Evolutionary conservation across 108 stramenopile genomes (phyloP).

Genomic region (Seminavis robusta): DNA sequence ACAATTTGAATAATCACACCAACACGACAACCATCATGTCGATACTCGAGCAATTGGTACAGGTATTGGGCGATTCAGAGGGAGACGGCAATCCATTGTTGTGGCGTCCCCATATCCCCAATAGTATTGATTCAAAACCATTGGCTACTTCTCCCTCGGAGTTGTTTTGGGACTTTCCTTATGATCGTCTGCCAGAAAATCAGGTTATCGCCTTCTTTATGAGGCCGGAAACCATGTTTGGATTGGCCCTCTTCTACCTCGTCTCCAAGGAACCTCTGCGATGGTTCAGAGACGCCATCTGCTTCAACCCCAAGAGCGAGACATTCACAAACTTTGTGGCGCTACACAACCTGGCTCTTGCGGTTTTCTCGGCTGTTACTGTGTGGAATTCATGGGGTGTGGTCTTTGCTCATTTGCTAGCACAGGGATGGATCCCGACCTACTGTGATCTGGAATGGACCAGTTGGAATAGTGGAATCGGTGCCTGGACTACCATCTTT

Average conservation of each 20-base stretch:
- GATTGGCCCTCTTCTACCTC: conserved; percentile 26
- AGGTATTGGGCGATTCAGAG: too few relatives aligned
- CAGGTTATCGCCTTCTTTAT: conserved; percentile 19
- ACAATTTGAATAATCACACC: too few relatives aligned
- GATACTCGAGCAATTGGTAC: too few relatives aligned
- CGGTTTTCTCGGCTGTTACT: conserved; percentile 45
- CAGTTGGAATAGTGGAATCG: conserved; percentile 39
- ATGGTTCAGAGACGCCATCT: background rate
- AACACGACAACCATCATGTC: too few relatives aligned
- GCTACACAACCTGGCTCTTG: conserved; percentile 44
- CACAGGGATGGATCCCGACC: conserved; percentile 27
- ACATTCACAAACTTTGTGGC: conserved; percentile 30
- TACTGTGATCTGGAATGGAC: conserved; percentile 46
- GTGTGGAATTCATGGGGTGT: conserved; percentile 35
- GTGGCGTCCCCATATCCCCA: conserved; percentile 28
- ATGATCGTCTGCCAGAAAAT: conserved; percentile 37
- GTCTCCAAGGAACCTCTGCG: conserved; percentile 17
- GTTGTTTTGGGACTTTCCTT: conserved; percentile 36
- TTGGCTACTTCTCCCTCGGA: conserved; percentile 26
- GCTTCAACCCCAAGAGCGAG: conserved; percentile 16
- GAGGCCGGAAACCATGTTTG: conserved; percentile 32
- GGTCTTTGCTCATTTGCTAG: conserved; percentile 20
- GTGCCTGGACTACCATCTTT: conserved; percentile 51
- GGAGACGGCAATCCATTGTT: background rate
- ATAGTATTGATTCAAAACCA: conserved; percentile 36